Evolutionary conservation across 2,329 filamentous ascomycete species (phyloP).

Genomic region (Diaporthe velutina): DNA sequence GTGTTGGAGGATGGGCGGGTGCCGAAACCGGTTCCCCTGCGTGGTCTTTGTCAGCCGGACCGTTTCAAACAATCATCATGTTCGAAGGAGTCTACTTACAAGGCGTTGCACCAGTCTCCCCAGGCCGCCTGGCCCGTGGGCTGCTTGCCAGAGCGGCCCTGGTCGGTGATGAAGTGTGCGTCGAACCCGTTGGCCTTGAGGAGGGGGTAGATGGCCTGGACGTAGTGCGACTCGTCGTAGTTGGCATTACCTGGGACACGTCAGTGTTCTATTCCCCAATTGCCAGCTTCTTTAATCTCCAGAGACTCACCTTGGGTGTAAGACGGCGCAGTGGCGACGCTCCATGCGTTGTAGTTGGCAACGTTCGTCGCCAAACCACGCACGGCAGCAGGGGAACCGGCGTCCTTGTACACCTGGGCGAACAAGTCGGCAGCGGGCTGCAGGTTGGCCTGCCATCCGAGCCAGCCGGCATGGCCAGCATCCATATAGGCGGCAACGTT

Average conservation of each 20-base stretch:
- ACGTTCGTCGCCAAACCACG: constrained; percentile 70
- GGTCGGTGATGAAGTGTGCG: constrained; percentile 63
- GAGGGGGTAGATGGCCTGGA: constrained; percentile 73
- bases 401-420: constrained; percentile 61
- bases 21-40: constrained; percentile 72
- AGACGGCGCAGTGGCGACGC: constrained; percentile 54
- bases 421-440: constrained; percentile 61
- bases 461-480: constrained; percentile 70
- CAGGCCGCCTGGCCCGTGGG: constrained; percentile 71
- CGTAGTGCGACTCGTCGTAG: constrained; percentile 70
- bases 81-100: neutral
- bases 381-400: constrained; percentile 62
- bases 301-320: constrained; percentile 55
- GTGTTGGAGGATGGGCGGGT: constrained; percentile 73
- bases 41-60: neutral
- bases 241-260: constrained; percentile 56
- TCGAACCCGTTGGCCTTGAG: constrained; percentile 63
- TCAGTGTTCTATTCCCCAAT: neutral
- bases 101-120: constrained; percentile 78
- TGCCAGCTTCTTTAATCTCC: rapidly evolving
- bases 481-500: constrained; percentile 72
- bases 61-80: neutral
- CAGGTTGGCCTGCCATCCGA: constrained; percentile 69
- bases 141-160: constrained; percentile 68
- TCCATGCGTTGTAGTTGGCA: constrained; percentile 69